Evolutionary conservation across 1,139 yeast species (phyloP).

Genomic region (Suhomyces anneliseae): DNA sequence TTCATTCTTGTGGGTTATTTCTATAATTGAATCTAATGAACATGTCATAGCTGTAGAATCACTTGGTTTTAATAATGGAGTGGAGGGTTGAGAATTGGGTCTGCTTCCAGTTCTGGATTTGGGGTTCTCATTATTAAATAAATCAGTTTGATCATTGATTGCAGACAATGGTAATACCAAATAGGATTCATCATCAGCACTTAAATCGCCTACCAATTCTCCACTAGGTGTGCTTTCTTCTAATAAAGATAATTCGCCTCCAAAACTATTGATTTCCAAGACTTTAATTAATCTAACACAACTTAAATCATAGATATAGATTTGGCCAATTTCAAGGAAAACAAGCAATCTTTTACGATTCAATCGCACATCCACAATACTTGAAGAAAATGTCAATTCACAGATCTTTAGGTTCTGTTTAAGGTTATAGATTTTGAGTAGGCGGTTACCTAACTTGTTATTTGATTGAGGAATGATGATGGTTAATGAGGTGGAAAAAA

Average conservation of each 20-base stretch:
- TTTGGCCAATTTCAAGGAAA: slow-evolving; percentile 58
- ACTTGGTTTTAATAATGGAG: slow-evolving; percentile 20
- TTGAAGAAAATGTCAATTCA: slow-evolving; percentile 66
- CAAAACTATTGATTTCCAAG: slow-evolving; percentile 35
- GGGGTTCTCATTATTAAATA: slow-evolving; percentile 22
- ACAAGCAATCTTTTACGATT: slow-evolving; percentile 68
- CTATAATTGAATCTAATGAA: slow-evolving; percentile 18
- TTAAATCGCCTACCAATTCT: slow-evolving; percentile 49
- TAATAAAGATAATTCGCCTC: slow-evolving; percentile 5
- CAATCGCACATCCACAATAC: slow-evolving; percentile 59
- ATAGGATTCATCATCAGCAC: slow-evolving; percentile 49
- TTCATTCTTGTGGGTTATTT: slow-evolving; percentile 22
- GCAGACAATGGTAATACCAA: slow-evolving; percentile 40
- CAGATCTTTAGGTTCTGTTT: slow-evolving; percentile 69
- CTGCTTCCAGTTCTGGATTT: slow-evolving; percentile 5
- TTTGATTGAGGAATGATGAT: slow-evolving; percentile 55
- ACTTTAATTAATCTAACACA: slow-evolving; percentile 69
- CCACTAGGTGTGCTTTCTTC: slow-evolving; percentile 16
- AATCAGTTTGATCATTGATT: slow-evolving; percentile 30
- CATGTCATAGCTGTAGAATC: slow-evolving; percentile 16
- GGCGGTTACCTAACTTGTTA: slow-evolving; percentile 46
- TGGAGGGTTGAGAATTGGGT: slow-evolving; percentile 11
- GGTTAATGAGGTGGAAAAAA: slow-evolving; percentile 68
- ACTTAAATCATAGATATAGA: slow-evolving; percentile 70
- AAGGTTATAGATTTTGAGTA: slow-evolving; percentile 63